phyloP scores from a whole-genome alignment of 2,329 filamentous ascomycete genomes.

The Penicillium olsonii region DNA sequence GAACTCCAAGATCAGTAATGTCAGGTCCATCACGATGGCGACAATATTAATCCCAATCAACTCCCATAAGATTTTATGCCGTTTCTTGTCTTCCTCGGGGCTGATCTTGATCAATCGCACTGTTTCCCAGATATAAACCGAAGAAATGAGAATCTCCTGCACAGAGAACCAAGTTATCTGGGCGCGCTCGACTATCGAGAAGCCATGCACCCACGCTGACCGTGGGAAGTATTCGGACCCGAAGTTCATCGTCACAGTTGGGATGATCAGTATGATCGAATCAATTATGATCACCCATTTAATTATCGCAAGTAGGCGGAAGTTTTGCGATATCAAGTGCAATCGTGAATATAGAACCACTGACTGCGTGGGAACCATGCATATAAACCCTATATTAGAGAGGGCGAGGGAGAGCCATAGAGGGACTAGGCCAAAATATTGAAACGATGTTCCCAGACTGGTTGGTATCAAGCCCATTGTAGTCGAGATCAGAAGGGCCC shows the following conservation, averaged over 20 bases:
- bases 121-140: slow-evolving; percentile 52
- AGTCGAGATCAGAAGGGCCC: slow-evolving; percentile 30
- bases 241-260: slow-evolving; percentile 7
- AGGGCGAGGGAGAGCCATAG: slow-evolving; percentile 33
- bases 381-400: slow-evolving; percentile 51
- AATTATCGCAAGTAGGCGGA: slow-evolving; percentile 44
- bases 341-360: slow-evolving; percentile 60
- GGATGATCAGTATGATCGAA: slow-evolving; percentile 7
- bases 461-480: slow-evolving; percentile 25
- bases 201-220: slow-evolving; percentile 23
- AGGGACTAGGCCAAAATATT: slow-evolving; percentile 26
- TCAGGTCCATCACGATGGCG: slow-evolving; percentile 47
- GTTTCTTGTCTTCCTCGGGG: slow-evolving; percentile 10
- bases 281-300: slow-evolving; percentile 55
- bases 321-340: slow-evolving; percentile 55
- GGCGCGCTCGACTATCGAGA: slow-evolving; percentile 4
- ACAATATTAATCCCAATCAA: slow-evolving; percentile 45
- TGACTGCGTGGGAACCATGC: slow-evolving; percentile 58
- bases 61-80: slow-evolving; percentile 38
- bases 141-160: slow-evolving; percentile 12
- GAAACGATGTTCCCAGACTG: slow-evolving; percentile 35
- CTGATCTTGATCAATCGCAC: slow-evolving; percentile 38
- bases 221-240: slow-evolving; percentile 6
- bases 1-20: slow-evolving; percentile 39
- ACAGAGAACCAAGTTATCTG: slow-evolving; percentile 15